These are phyloP conservation scores for Aquilaria sinensis DNA, from an alignment of 345 rosid species.

Conservation along the genomic window DNA sequence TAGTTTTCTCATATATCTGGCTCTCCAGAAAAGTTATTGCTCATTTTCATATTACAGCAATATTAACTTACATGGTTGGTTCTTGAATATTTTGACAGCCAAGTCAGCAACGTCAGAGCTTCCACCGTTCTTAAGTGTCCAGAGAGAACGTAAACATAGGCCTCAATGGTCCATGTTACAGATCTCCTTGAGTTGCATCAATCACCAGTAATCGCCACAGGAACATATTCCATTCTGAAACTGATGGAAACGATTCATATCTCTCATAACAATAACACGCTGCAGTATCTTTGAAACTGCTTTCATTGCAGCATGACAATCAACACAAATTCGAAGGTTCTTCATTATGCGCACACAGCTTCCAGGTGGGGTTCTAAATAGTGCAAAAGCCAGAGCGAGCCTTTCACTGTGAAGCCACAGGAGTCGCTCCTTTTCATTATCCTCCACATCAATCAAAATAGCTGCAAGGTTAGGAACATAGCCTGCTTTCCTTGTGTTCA, in stretches of 20 bases:
- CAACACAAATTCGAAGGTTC: constrained; percentile 74
- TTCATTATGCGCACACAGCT: constrained; percentile 61
- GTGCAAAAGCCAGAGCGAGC: constrained; percentile 72
- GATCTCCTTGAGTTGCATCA: constrained; percentile 6
- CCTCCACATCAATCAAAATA: constrained; percentile 49
- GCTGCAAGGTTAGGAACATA: constrained; percentile 48
- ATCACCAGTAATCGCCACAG: constrained; percentile 84
- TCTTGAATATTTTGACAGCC: neutral
- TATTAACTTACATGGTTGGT: neutral
- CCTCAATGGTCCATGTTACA: neutral
- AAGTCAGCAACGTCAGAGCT: constrained; percentile 1
- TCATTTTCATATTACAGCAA: neutral
- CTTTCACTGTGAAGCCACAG: constrained; percentile 89
- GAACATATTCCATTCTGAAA: constrained; percentile 67
- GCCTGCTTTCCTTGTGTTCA: constrained; percentile 57
- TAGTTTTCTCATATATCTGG: no score
- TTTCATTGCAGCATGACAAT: constrained; percentile 73
- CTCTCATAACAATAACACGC: constrained; percentile 68
- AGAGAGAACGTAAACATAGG: neutral
- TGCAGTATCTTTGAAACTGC: constrained; percentile 51
- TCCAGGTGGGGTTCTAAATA: constrained; percentile 43
- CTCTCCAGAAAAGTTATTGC: neutral
- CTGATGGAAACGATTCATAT: constrained; percentile 83
- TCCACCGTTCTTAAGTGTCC: neutral
- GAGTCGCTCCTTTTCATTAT: constrained; percentile 51